phyloP scores from a whole-genome alignment of 352 stramenopile genomes.

The Phytophthora citrophthora region DNA sequence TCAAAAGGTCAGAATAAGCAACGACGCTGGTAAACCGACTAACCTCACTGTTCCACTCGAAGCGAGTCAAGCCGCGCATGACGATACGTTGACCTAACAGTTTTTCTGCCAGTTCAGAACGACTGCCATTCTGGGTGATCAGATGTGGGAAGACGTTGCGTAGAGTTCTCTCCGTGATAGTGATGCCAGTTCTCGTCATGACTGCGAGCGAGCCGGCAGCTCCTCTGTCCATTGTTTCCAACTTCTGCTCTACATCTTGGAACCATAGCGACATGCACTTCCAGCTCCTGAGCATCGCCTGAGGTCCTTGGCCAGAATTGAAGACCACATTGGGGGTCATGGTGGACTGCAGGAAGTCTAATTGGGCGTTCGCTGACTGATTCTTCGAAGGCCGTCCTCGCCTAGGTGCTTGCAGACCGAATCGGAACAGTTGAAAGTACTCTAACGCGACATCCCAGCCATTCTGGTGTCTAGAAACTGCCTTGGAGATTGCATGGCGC shows the following conservation, averaged over 20 bases:
- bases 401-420: conserved; percentile 6
- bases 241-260: conserved; percentile 12
- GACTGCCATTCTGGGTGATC: neutral
- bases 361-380: neutral
- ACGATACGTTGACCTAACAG: conserved; percentile 24
- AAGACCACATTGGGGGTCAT: conserved; percentile 21
- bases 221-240: conserved; percentile 12
- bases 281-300: conserved; percentile 22
- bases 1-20: conserved; percentile 24
- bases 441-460: conserved; percentile 16
- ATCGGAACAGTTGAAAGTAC: conserved; percentile 20
- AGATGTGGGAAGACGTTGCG: conserved; percentile 28
- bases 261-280: conserved; percentile 27
- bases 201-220: conserved; percentile 5
- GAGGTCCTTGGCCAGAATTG: conserved; percentile 9
- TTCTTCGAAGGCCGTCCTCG: neutral
- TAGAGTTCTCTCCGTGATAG: conserved; percentile 20
- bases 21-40: conserved; percentile 8
- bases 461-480: neutral
- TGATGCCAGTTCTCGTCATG: conserved; percentile 17
- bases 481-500: neutral
- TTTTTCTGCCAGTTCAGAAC: neutral
- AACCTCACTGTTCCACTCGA: conserved; percentile 15
- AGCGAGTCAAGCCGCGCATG: conserved; percentile 21
- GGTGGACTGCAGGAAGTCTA: conserved; percentile 11